phyloP scores from a whole-genome alignment of 345 rosid genomes.

The Linum usitatissimum region DNA sequence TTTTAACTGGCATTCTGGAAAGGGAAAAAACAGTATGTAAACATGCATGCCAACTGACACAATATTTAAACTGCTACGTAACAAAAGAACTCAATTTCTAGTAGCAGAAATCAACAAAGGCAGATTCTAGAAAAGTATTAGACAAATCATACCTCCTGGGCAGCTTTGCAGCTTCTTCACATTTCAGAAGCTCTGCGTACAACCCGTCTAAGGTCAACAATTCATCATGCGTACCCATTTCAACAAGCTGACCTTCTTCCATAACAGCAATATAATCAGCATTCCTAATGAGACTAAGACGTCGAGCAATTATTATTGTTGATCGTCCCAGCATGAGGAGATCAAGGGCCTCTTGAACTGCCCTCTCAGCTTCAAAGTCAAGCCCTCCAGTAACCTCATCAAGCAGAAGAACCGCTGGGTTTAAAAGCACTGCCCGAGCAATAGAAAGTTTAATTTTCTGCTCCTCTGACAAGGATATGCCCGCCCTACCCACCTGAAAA shows the following conservation, averaged over 20 bases:
- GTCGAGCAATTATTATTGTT: constrained; percentile 90
- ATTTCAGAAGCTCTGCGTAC: constrained; percentile 87
- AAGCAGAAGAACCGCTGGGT: constrained; percentile 82
- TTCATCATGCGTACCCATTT: constrained; percentile 97
- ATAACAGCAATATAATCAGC: constrained; percentile 94
- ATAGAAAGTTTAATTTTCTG: constrained; percentile 89
- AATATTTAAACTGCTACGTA: neutral
- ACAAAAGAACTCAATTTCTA: neutral
- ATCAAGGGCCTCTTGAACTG: constrained; percentile 89
- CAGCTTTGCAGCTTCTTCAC: constrained; percentile 96
- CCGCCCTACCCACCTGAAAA: constrained; percentile 86
- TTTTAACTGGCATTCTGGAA: constrained; percentile 85
- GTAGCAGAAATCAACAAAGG: neutral
- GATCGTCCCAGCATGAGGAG: constrained; percentile 96
- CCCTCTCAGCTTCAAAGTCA: constrained; percentile 94
- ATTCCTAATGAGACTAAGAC: constrained; percentile 82
- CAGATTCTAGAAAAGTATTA: neutral
- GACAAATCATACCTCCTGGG: constrained; percentile 62
- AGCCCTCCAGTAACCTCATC: constrained; percentile 99
- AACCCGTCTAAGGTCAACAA: constrained; percentile 55
- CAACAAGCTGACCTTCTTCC: constrained; percentile 98
- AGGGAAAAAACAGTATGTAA: constrained; percentile 13
- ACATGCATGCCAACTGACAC: neutral
- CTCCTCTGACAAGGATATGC: constrained; percentile 77
- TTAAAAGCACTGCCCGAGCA: constrained; percentile 94